Evolutionary conservation across 345 rosid species (phyloP).

Genomic region (Kandelia obovata): DNA sequence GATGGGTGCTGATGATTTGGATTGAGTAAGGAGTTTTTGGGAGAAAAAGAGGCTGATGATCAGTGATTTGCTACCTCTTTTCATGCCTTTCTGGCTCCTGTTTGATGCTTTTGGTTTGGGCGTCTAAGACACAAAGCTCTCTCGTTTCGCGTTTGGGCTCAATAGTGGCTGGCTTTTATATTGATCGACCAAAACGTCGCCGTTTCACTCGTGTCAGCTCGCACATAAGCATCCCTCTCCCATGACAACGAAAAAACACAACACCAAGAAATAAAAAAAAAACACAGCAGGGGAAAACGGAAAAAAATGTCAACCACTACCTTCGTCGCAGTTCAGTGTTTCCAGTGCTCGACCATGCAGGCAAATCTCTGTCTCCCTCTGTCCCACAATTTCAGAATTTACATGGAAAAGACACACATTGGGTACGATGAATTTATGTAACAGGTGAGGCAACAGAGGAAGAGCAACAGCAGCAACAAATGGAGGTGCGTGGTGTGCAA

Average conservation of each 20-base stretch:
- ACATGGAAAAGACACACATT: too few relatives aligned
- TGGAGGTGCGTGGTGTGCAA: conserved; percentile 86
- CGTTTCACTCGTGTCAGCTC: too few relatives aligned
- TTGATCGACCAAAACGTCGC: too few relatives aligned
- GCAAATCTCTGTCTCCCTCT: conserved; percentile 17
- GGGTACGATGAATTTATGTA: neutral
- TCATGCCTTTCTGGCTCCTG: conserved; percentile 1
- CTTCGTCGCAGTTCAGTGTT: conserved; percentile 76
- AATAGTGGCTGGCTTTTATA: too few relatives aligned
- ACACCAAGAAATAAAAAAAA: too few relatives aligned
- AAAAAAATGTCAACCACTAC: conserved; percentile 1
- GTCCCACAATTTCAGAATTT: neutral
- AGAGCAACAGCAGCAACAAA: conserved; percentile 41
- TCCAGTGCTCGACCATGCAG: conserved; percentile 91
- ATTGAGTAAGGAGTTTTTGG: conserved; percentile 15
- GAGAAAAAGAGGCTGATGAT: conserved; percentile 7
- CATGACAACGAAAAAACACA: too few relatives aligned
- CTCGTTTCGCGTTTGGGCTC: too few relatives aligned
- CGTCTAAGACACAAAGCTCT: too few relatives aligned
- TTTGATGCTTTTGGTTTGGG: too few relatives aligned
- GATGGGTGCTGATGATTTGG: conserved; percentile 11
- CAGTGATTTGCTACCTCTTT: conserved; percentile 7
- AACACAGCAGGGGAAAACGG: neutral
- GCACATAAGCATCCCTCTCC: too few relatives aligned
- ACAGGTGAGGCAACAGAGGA: conserved; percentile 90